Percentiles rank a stretch among this genome's conserved stretches.
Conservation (phyloP, 352 stramenopile genomes). For the Globisporangium recalcitrans region DNA sequence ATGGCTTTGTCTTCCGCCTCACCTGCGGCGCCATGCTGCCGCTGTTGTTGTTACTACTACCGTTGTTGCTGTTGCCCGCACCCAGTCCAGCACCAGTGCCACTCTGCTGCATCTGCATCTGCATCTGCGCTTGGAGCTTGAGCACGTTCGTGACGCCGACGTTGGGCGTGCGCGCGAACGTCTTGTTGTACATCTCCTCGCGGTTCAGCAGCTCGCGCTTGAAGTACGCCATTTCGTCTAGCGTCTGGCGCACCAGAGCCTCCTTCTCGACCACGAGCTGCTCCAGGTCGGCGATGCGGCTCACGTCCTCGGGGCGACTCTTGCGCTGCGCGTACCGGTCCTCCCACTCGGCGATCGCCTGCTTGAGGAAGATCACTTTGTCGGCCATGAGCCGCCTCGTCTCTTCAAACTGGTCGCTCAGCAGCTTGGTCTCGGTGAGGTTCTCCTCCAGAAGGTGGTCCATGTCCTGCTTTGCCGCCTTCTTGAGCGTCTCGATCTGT, state of each 20-base stretch:
- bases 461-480: slow-evolving; percentile 57
- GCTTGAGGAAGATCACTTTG: slow-evolving; percentile 41
- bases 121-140: slow-evolving; percentile 49
- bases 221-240: slow-evolving; percentile 91
- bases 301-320: slow-evolving; percentile 73
- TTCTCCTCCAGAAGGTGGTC: slow-evolving; percentile 68
- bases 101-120: slow-evolving; percentile 8
- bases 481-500: slow-evolving; percentile 49
- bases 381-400: slow-evolving; percentile 45
- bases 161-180: slow-evolving; percentile 79
- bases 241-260: slow-evolving; percentile 48
- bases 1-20: slow-evolving; percentile 38
- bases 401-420: slow-evolving; percentile 75
- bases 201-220: slow-evolving; percentile 91
- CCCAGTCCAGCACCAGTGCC: slow-evolving; percentile 8
- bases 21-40: slow-evolving; percentile 20
- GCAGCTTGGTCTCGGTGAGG: slow-evolving; percentile 46
- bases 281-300: slow-evolving; percentile 71
- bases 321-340: slow-evolving; percentile 52
- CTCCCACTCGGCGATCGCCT: slow-evolving; percentile 47
- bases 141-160: slow-evolving; percentile 88
- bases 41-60: slow-evolving; percentile 3
- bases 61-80: slow-evolving; percentile 12
- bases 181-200: slow-evolving; percentile 93
- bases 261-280: slow-evolving; percentile 61